Percentiles rank a stretch among this genome's conserved stretches.
phyloP scores from a whole-genome alignment of 148 eudicot genomes.

The Drosera capensis region DNA sequence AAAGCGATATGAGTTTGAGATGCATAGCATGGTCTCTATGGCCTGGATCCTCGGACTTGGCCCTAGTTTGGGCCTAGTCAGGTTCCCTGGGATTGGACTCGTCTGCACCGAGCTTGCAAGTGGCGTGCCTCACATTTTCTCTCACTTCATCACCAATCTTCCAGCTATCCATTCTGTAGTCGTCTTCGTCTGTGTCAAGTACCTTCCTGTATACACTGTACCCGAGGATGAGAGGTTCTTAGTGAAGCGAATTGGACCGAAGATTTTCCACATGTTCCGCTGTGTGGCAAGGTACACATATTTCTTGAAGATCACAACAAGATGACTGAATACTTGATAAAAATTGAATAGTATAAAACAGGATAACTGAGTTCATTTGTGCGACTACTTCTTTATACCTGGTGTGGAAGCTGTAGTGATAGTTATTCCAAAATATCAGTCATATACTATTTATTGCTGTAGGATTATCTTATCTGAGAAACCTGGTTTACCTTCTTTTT shows the following conservation, averaged over 20 bases:
- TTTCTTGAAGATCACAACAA: too few relatives aligned
- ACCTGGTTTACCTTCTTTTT: too few relatives aligned
- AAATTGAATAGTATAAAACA: too few relatives aligned
- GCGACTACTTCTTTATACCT: too few relatives aligned
- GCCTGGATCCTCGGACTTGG: constrained; percentile 94
- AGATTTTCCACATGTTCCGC: constrained; percentile 90
- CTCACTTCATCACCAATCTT: constrained; percentile 88
- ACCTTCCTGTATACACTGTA: constrained; percentile 88
- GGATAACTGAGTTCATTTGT: too few relatives aligned
- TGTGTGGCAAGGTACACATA: constrained; percentile 90
- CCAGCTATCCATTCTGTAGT: constrained; percentile 95
- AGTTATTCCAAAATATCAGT: too few relatives aligned
- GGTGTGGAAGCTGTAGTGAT: too few relatives aligned
- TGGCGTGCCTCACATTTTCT: constrained; percentile 86
- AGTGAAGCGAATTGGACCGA: constrained; percentile 91
- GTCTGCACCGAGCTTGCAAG: constrained; percentile 97
- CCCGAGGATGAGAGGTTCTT: constrained; percentile 90
- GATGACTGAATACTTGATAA: too few relatives aligned
- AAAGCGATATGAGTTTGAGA: constrained; percentile 81
- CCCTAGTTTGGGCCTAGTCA: constrained; percentile 82
- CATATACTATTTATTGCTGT: too few relatives aligned
- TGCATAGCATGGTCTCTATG: constrained; percentile 94
- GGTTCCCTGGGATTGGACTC: constrained; percentile 94
- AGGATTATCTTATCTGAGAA: too few relatives aligned
- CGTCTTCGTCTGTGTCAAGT: constrained; percentile 80